These are phyloP conservation scores for Saccharomycopsis javanensis DNA, from an alignment of 805 yeast genomes.

Conservation along the genomic window DNA sequence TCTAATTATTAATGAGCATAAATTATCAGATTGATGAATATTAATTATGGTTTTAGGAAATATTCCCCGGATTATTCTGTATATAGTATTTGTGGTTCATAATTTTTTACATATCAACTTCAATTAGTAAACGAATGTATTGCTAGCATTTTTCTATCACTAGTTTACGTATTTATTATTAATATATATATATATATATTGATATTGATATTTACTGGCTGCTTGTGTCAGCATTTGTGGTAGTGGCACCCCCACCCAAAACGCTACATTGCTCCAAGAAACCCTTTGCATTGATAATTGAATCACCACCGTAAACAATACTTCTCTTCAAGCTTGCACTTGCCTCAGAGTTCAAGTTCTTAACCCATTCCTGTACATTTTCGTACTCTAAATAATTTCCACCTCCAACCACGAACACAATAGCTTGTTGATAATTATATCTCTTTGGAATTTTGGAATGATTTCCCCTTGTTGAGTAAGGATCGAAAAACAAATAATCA, in stretches of 20 bases:
- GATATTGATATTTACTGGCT: neutral
- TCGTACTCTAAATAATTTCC: conserved; percentile 93
- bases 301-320: conserved; percentile 83
- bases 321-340: conserved; percentile 32
- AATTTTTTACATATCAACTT: too few relatives aligned
- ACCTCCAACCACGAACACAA: conserved; percentile 93
- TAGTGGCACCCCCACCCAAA: conserved; percentile 30
- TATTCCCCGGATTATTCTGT: too few relatives aligned
- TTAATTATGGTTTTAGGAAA: too few relatives aligned
- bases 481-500: conserved; percentile 85
- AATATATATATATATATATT: too few relatives aligned
- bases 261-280: conserved; percentile 58
- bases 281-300: conserved; percentile 56
- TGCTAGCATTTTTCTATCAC: too few relatives aligned
- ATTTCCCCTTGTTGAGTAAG: conserved; percentile 76
- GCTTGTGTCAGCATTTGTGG: neutral
- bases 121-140: too few relatives aligned
- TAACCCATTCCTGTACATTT: conserved; percentile 83
- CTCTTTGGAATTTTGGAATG: conserved; percentile 84
- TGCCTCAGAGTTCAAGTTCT: conserved; percentile 28
- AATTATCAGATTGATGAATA: too few relatives aligned
- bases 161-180: too few relatives aligned
- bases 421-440: conserved; percentile 66
- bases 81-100: too few relatives aligned
- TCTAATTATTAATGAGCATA: too few relatives aligned